These are phyloP conservation scores for Ganoderma multipileum DNA, from an alignment of 1,284 basidiomycete genomes.

Conservation along the genomic window DNA sequence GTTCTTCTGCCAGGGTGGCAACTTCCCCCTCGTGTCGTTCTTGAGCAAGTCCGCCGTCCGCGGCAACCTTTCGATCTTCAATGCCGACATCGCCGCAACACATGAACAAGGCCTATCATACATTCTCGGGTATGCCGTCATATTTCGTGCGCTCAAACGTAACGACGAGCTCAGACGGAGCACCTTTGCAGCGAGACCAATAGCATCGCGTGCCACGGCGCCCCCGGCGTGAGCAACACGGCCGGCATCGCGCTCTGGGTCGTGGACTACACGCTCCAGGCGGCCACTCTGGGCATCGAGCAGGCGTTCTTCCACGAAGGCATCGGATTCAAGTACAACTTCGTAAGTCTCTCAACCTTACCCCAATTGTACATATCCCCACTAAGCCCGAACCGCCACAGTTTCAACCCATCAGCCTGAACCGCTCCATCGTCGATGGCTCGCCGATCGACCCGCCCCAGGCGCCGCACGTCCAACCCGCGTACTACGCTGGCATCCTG, in stretches of 20 bases:
- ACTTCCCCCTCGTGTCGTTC: slow-evolving; percentile 59
- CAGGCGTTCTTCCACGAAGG: slow-evolving; percentile 51
- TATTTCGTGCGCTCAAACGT: background rate
- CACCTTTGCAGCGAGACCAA: slow-evolving; percentile 38
- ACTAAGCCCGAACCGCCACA: slow-evolving; percentile 29
- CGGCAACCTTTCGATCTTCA: slow-evolving; percentile 59
- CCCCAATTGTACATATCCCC: background rate
- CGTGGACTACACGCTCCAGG: slow-evolving; percentile 67
- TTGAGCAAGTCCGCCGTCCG: slow-evolving; percentile 68
- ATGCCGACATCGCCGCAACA: slow-evolving; percentile 57
- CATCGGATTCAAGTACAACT: slow-evolving; percentile 53
- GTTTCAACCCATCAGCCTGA: slow-evolving; percentile 63
- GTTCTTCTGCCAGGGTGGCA: slow-evolving; percentile 59
- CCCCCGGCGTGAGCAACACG: slow-evolving; percentile 71
- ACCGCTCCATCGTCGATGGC: slow-evolving; percentile 59
- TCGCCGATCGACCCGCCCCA: slow-evolving; percentile 52
- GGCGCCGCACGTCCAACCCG: slow-evolving; percentile 63
- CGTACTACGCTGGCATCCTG: slow-evolving; percentile 67
- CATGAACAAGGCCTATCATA: slow-evolving; percentile 58
- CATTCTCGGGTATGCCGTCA: slow-evolving; percentile 56
- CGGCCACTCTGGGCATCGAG: slow-evolving; percentile 45
- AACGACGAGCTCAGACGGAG: background rate
- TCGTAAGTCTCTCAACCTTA: slow-evolving; percentile 37
- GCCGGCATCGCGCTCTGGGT: slow-evolving; percentile 76
- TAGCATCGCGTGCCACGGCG: slow-evolving; percentile 55